Conservation (phyloP, 139 green algal species). For the Closterium sp. region DNA sequence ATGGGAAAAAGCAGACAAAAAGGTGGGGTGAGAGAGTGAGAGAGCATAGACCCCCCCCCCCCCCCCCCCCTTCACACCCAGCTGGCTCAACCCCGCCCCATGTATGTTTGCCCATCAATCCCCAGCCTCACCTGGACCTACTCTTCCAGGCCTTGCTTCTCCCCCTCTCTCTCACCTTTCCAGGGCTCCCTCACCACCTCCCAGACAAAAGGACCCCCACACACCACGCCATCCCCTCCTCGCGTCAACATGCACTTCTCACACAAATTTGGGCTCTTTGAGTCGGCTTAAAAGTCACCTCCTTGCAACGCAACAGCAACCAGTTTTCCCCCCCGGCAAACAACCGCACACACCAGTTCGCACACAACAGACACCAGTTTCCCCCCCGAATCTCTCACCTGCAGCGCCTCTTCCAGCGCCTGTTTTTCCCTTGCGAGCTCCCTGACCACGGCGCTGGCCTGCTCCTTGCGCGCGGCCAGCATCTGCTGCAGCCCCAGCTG, state of each 20-base stretch:
- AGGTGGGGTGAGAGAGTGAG: no score
- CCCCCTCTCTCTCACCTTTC: background rate
- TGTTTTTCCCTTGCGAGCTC: slow-evolving; percentile 61
- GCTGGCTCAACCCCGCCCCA: no score
- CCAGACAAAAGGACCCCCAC: background rate
- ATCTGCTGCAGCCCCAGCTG: slow-evolving; percentile 25
- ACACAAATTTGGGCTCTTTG: no score
- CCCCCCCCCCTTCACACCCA: no score
- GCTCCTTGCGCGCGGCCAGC: slow-evolving; percentile 23
- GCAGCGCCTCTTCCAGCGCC: slow-evolving; percentile 67
- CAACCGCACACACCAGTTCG: background rate
- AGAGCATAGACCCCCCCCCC: no score
- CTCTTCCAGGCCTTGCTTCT: no score
- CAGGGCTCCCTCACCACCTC: no score
- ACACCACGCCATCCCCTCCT: background rate
- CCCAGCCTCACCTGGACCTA: no score
- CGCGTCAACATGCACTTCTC: no score
- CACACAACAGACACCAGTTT: background rate
- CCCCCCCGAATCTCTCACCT: slow-evolving; percentile 47
- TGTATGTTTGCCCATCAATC: background rate
- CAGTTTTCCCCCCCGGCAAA: background rate
- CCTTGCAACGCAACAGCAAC: background rate
- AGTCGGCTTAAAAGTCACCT: no score
- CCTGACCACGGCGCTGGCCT: slow-evolving; percentile 3
- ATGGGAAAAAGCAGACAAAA: background rate